Percentiles rank a stretch among this genome's conserved stretches.
These are phyloP conservation scores for Neonectria magnoliae DNA, from an alignment of 2,329 filamentous ascomycete species.

Conservation along the genomic window DNA sequence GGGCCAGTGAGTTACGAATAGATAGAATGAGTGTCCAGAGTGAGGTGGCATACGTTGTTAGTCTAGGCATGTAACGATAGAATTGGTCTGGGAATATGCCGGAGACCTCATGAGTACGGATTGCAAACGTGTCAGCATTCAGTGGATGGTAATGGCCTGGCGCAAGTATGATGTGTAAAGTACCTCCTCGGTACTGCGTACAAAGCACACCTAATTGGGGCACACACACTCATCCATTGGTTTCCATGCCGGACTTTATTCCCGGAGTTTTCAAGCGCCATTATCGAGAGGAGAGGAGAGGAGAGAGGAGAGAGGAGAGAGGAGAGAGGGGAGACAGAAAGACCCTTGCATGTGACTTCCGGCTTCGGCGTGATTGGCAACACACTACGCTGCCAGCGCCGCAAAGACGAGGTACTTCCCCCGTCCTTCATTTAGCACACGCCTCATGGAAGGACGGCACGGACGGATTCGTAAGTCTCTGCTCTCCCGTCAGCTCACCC, in stretches of 20 bases:
- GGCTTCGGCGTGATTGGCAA: background rate
- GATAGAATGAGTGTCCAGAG: background rate
- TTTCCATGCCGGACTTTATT: slow-evolving; percentile 10
- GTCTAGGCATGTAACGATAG: background rate
- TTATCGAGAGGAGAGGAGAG: slow-evolving; percentile 14
- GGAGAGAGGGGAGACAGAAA: background rate
- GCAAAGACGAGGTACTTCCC: background rate
- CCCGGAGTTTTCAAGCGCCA: slow-evolving; percentile 10
- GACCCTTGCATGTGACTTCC: slow-evolving; percentile 1
- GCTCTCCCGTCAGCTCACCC: slow-evolving; percentile 6
- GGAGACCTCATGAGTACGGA: slow-evolving; percentile 11
- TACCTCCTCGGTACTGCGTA: background rate
- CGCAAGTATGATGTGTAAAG: background rate
- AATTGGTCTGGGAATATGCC: background rate
- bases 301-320: background rate
- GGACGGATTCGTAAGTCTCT: slow-evolving; percentile 8
- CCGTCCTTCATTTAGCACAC: background rate
- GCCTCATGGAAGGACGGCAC: background rate
- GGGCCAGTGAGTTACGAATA: background rate
- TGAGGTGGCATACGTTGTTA: background rate
- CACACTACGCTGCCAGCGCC: background rate
- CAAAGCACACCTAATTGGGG: background rate
- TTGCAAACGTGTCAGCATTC: slow-evolving; percentile 24
- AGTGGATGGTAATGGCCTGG: background rate
- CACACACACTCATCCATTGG: background rate